These are phyloP conservation scores for Spergularia marina DNA, from an alignment of 148 eudicot genomes.

Conservation along the genomic window DNA sequence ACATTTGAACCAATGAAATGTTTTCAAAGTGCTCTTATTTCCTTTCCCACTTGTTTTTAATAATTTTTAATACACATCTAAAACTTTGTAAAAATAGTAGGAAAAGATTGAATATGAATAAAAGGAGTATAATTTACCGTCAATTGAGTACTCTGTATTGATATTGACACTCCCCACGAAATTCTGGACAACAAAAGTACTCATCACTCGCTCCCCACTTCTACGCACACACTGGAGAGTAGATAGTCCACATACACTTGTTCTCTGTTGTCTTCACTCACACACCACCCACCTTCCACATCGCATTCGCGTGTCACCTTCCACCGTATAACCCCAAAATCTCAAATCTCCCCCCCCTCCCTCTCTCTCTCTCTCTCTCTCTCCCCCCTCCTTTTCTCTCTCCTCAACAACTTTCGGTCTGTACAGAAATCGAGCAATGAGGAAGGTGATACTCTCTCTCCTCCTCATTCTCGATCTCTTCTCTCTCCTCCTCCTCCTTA, in stretches of 20 bases:
- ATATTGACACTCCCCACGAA: no score
- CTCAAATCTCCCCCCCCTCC: background rate
- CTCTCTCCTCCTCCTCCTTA: background rate
- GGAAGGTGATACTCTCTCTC: conserved; percentile 21
- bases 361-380: background rate
- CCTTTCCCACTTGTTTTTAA: no score
- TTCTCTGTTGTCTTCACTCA: background rate
- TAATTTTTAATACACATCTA: no score
- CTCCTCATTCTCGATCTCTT: conserved; percentile 30
- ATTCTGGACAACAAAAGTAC: no score
- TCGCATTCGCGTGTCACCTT: conserved; percentile 1
- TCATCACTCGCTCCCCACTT: no score
- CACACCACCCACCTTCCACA: background rate
- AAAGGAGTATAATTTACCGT: no score
- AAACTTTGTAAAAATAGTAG: no score
- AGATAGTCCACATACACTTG: background rate
- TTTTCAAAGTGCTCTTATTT: no score
- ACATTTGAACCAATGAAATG: no score
- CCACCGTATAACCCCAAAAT: background rate
- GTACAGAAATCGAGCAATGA: conserved; percentile 2
- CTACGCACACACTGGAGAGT: background rate
- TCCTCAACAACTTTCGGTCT: background rate
- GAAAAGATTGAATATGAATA: no score
- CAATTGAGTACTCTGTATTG: no score
- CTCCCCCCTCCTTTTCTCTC: background rate